phyloP scores from a whole-genome alignment of 768 basidiomycete genomes.

The Rhizopogon sp. region DNA sequence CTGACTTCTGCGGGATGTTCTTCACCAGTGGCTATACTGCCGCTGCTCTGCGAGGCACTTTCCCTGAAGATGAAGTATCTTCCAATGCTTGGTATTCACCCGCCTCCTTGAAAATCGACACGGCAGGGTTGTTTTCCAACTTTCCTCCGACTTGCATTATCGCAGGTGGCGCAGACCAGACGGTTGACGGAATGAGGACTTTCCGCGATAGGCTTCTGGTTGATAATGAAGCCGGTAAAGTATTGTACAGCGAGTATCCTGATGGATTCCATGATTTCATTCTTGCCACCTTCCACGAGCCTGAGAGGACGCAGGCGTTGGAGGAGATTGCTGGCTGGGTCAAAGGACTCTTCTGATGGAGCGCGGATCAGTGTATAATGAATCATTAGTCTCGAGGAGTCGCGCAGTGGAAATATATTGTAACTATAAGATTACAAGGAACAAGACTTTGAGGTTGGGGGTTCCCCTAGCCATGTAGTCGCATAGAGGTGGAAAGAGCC shows the following conservation, averaged over 20 bases:
- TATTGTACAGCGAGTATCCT: constrained; percentile 15
- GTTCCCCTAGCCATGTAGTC: no score
- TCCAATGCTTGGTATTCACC: constrained; percentile 10
- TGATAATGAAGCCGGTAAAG: constrained; percentile 18
- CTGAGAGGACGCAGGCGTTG: constrained; percentile 24
- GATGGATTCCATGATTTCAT: constrained; percentile 20
- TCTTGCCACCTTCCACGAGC: constrained; percentile 17
- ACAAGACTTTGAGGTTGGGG: no score
- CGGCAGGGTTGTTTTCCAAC: constrained; percentile 12
- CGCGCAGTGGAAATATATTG: no score
- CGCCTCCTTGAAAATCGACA: constrained; percentile 5
- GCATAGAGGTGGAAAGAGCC: no score
- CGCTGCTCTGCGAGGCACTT: constrained; percentile 7
- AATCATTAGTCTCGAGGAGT: no score
- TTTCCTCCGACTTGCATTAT: constrained; percentile 24
- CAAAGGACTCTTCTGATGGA: no score
- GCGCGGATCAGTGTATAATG: no score
- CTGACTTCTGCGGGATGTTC: neutral
- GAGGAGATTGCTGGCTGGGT: constrained; percentile 7
- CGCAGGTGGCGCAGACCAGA: constrained; percentile 23
- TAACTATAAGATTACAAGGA: no score
- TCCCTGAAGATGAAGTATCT: constrained; percentile 2
- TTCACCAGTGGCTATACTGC: constrained; percentile 1
- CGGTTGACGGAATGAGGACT: constrained; percentile 20
- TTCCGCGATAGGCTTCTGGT: constrained; percentile 17